These are phyloP conservation scores for Macrophomina pseudophaseolina DNA, from an alignment of 2,329 filamentous ascomycete genomes.

Conservation along the genomic window DNA sequence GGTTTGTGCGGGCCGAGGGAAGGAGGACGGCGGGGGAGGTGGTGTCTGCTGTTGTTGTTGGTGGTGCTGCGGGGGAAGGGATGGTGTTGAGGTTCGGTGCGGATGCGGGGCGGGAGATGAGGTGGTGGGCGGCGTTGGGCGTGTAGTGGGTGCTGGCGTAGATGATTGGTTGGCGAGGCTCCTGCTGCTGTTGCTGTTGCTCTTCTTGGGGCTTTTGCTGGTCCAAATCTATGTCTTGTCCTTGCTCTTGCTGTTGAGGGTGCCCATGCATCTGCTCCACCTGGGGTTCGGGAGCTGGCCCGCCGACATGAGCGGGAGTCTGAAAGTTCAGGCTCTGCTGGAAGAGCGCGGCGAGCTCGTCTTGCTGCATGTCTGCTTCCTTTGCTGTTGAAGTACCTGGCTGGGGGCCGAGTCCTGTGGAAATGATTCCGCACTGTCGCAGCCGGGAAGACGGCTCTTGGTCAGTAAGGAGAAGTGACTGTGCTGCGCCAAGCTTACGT, in stretches of 20 bases:
- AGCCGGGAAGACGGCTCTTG: constrained; percentile 3
- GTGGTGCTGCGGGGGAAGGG: constrained; percentile 11
- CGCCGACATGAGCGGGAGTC: constrained; percentile 10
- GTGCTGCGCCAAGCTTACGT: constrained; percentile 46
- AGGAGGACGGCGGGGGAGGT: not conserved
- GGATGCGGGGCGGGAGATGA: constrained; percentile 37
- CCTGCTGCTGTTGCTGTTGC: constrained; percentile 1
- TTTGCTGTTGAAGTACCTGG: constrained; percentile 39
- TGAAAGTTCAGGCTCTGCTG: constrained; percentile 64
- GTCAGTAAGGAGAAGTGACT: constrained; percentile 30
- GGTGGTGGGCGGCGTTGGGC: constrained; percentile 69
- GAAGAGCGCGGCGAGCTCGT: constrained; percentile 83
- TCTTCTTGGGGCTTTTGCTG: not conserved
- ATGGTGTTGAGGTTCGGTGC: constrained; percentile 27
- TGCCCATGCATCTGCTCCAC: constrained; percentile 26
- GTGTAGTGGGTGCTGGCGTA: constrained; percentile 87
- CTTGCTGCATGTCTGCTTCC: constrained; percentile 68
- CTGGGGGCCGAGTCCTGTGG: constrained; percentile 45
- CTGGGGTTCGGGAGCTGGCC: constrained; percentile 28
- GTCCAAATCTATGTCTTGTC: not conserved
- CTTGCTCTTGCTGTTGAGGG: constrained; percentile 37
- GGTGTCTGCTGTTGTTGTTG: not conserved
- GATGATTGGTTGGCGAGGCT: constrained; percentile 57
- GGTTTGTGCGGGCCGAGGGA: constrained; percentile 49
- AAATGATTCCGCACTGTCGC: constrained; percentile 50